Percentiles rank a stretch among this genome's conserved stretches.
These are phyloP conservation scores for Neocatenulostroma microsporum DNA, from an alignment of 2,329 filamentous ascomycete species.

Conservation along the genomic window DNA sequence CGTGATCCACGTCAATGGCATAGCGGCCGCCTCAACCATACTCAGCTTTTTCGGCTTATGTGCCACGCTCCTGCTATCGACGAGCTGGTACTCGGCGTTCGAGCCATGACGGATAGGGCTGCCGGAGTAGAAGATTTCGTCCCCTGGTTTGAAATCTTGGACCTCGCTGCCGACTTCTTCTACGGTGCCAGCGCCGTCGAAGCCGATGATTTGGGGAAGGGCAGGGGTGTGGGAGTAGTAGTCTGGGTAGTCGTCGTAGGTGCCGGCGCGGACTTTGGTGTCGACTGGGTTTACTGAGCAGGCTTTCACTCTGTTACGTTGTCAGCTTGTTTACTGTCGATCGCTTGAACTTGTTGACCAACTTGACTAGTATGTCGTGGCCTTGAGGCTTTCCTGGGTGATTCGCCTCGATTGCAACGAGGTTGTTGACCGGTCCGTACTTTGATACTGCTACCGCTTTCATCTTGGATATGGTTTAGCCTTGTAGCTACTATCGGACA, in stretches of 20 bases:
- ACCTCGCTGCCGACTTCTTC: conserved; percentile 24
- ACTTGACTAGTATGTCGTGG: conserved; percentile 32
- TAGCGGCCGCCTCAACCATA: conserved; percentile 36
- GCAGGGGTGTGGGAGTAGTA: conserved; percentile 28
- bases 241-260: conserved; percentile 33
- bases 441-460: conserved; percentile 26
- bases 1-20: conserved; percentile 40
- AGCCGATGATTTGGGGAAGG: conserved; percentile 37
- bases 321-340: background rate
- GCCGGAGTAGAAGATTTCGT: conserved; percentile 39
- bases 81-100: conserved; percentile 37
- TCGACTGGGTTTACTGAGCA: conserved; percentile 36
- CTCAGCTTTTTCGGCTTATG: conserved; percentile 35
- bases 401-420: conserved; percentile 25
- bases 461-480: conserved; percentile 28
- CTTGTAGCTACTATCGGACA: too few species aligned
- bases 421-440: conserved; percentile 24
- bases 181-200: conserved; percentile 37
- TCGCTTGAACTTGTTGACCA: conserved; percentile 20
- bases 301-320: conserved; percentile 31
- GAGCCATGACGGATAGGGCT: conserved; percentile 35
- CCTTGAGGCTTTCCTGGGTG: conserved; percentile 24
- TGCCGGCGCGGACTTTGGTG: conserved; percentile 28
- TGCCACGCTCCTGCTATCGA: conserved; percentile 35
- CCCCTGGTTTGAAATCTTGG: conserved; percentile 34